A percentile compares a stretch with the other conserved stretches of the same genome.
Evolutionary conservation across 371 early-diverging fungal genomes (phyloP).

Genomic region (Blakeslea trispora): DNA sequence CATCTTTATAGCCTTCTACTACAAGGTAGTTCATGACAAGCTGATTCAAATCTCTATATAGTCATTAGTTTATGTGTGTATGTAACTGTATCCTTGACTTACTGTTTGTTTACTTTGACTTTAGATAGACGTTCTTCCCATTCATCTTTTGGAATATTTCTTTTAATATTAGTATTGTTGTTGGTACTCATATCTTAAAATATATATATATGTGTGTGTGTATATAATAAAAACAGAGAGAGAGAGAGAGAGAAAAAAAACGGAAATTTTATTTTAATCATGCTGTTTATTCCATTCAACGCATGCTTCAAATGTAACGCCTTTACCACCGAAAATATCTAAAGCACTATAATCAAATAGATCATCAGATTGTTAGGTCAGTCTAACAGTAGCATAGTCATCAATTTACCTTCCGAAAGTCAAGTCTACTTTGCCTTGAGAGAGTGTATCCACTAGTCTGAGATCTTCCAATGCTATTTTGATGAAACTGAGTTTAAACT

Average conservation of each 20-base stretch:
- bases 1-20: constrained; percentile 98
- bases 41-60: constrained; percentile 85
- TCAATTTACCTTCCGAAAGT: constrained; percentile 83
- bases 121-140: constrained; percentile 64
- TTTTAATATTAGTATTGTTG: constrained; percentile 32
- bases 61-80: too few relatives aligned
- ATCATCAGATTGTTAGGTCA: too few relatives aligned
- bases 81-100: constrained; percentile 24
- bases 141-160: constrained; percentile 56
- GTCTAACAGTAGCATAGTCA: too few relatives aligned
- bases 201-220: too few relatives aligned
- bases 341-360: constrained; percentile 75
- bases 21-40: constrained; percentile 97
- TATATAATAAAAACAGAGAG: not conserved
- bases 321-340: constrained; percentile 95
- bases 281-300: constrained; percentile 69
- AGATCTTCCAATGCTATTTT: constrained; percentile 76
- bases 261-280: constrained; percentile 21
- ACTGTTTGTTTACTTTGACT: constrained; percentile 69
- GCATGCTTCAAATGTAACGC: constrained; percentile 82
- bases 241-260: constrained; percentile 3
- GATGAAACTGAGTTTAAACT: too few relatives aligned
- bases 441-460: constrained; percentile 75
- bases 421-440: constrained; percentile 86
- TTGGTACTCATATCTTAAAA: constrained; percentile 13